phyloP scores from a whole-genome alignment of 179 eudicot species.

The Corrigiola litoralis region DNA sequence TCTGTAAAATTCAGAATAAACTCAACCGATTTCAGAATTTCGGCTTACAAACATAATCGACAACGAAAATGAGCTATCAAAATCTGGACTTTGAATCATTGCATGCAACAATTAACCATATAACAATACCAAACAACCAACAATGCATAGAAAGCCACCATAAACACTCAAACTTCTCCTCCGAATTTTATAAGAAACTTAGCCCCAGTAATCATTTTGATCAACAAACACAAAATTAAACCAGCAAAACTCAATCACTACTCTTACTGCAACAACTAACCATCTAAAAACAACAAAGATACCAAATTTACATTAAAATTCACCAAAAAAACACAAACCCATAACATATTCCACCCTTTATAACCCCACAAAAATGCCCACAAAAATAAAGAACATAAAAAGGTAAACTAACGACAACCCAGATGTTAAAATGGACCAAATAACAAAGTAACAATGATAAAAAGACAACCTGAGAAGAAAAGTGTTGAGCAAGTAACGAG shows the following conservation, averaged over 20 bases:
- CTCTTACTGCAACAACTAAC: not conserved
- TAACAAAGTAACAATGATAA: not conserved
- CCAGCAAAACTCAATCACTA: not conserved
- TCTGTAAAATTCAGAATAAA: no score
- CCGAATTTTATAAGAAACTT: no score
- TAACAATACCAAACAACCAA: no score
- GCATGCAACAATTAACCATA: no score
- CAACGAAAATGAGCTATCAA: no score
- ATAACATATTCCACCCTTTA: not conserved
- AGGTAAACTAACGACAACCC: not conserved
- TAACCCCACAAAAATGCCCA: not conserved
- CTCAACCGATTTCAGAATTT: no score
- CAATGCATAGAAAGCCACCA: no score
- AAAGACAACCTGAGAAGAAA: slow-evolving; percentile 54
- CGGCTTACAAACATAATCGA: no score
- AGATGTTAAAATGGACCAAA: not conserved
- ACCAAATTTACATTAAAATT: not conserved
- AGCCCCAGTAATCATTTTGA: not conserved
- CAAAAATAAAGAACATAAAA: not conserved
- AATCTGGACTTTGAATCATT: no score
- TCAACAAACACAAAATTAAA: not conserved
- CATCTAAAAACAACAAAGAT: not conserved
- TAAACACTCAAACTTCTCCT: no score
- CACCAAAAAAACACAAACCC: not conserved
- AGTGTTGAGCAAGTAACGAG: slow-evolving; percentile 75